phyloP scores from a whole-genome alignment of 768 basidiomycete genomes.

The Mycena polygramma region DNA sequence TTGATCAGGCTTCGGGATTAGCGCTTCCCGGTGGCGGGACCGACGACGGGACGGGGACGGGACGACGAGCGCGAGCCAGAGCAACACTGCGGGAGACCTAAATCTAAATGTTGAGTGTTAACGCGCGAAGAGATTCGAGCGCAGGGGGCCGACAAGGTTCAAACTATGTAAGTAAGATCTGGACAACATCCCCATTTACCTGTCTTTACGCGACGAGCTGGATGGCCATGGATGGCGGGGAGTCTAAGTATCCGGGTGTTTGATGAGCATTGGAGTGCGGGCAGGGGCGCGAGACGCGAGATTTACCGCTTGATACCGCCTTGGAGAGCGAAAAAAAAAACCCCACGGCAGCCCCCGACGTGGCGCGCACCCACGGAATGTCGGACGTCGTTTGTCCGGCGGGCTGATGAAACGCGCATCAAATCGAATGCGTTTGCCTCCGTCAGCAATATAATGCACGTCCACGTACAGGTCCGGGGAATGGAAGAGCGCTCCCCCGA shows the following conservation, averaged over 20 bases:
- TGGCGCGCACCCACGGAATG: slow-evolving; percentile 6
- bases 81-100: background rate
- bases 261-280: background rate
- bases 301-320: background rate
- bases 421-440: background rate
- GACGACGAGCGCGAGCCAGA: background rate
- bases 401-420: background rate
- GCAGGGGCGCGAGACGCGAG: background rate
- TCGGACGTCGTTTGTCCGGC: slow-evolving; percentile 3
- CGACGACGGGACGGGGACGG: background rate
- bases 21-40: slow-evolving; percentile 15
- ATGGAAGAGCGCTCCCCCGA: background rate
- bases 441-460: background rate
- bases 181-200: slow-evolving; percentile 13
- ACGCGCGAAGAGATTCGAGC: slow-evolving; percentile 15
- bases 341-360: background rate
- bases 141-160: background rate
- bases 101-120: slow-evolving; percentile 5
- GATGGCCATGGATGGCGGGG: no score
- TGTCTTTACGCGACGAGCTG: background rate
- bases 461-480: background rate
- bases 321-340: background rate
- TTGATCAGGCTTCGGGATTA: background rate
- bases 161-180: background rate
- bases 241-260: no score